Evolutionary conservation across 441 rosid species (phyloP), one percentile per base, ranked within the genome.

Genomic region (Daphne laureola): DNA sequence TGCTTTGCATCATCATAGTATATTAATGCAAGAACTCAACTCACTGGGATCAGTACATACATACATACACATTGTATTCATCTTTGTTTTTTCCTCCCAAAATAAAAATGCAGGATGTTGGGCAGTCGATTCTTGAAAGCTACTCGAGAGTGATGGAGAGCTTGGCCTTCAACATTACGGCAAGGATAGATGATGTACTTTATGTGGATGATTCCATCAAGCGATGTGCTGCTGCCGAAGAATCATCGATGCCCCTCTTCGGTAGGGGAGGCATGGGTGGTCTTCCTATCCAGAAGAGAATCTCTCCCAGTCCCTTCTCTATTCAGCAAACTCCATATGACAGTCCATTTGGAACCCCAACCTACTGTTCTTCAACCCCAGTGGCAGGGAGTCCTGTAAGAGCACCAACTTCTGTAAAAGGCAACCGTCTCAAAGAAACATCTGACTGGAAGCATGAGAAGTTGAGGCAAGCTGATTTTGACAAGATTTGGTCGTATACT

Each of bases 131-230:
- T 56, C 86, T 93, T 2, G 97, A 90, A 71, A 87, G 98, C 76
- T 93, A 93, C 80, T 87, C 98, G 0, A 81, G 98, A 74, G 98
- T 93, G 51, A 81, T 79, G 86, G 98, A 93, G 82, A 87, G 98
- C 80, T 59, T 90, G 76, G 98, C 98, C 53, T 90, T 93, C 75
- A 93, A 93, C 78, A 78, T 90, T 26, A 87, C 76, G 67, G 97
- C 98, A 13, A 93, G 97, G 70, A 87, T 90, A 61, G 98, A 93
- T 6, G 98, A 89, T 58, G 92, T 93, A 57, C 70, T 90, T 14
- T 90, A 74, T 25, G 98, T 82, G 16, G 96, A 93, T 55, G 97
- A 90, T 61, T 75, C 95, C 15, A 68, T 58, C 46, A 84, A 72
- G 61, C 69, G 67, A 67, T 71, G 77, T 50, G 79, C 83, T 14